phyloP scores from a whole-genome alignment of 306 rosid species.

The Albizia julibrissin region DNA sequence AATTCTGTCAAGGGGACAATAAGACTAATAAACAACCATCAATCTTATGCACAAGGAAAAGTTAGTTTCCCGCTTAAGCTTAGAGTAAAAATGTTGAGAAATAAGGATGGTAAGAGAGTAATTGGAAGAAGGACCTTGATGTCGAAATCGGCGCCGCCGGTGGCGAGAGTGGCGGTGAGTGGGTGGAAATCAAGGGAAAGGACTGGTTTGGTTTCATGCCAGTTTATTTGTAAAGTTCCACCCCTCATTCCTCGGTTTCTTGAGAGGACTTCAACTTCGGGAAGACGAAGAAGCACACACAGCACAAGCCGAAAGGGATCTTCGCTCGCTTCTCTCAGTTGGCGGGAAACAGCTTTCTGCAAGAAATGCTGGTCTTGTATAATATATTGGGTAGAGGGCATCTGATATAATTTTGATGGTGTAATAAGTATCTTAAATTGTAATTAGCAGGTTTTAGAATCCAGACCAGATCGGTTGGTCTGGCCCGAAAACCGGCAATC shows the following conservation, averaged over 20 bases:
- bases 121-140: slow-evolving; percentile 65
- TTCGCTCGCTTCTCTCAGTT: slow-evolving; percentile 32
- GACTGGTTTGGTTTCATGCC: slow-evolving; percentile 86
- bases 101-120: background rate
- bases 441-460: too few species aligned
- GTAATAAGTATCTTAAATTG: too few species aligned
- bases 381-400: too few species aligned
- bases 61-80: background rate
- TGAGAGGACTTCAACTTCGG: background rate
- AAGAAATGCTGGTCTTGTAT: background rate
- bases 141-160: slow-evolving; percentile 97
- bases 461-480: too few species aligned
- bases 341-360: slow-evolving; percentile 42
- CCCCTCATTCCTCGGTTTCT: slow-evolving; percentile 58
- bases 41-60: background rate
- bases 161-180: slow-evolving; percentile 70
- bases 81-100: background rate
- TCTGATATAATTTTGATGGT: too few species aligned
- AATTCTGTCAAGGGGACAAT: background rate
- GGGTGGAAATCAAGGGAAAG: slow-evolving; percentile 88
- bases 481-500: too few species aligned
- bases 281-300: background rate
- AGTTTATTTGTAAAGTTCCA: slow-evolving; percentile 86
- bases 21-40: background rate
- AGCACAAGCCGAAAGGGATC: background rate